phyloP scores from a whole-genome alignment of 345 rosid species.

The Populus deltoides region DNA sequence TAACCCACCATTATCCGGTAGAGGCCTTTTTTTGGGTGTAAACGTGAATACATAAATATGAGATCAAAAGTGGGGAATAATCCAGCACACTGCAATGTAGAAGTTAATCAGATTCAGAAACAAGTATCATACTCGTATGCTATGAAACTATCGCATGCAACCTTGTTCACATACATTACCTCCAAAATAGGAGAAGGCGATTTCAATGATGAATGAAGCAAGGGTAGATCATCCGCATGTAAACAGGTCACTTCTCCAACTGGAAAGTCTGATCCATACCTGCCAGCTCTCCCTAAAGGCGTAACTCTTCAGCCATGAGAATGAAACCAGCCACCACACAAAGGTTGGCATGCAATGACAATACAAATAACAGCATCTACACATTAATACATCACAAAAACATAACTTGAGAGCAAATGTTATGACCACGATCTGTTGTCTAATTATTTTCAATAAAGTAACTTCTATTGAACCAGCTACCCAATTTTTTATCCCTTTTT shows the following conservation, averaged over 20 bases:
- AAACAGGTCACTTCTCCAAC: conserved; percentile 93
- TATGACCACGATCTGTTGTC: neutral
- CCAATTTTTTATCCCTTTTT: too few relatives aligned
- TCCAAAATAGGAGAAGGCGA: conserved; percentile 71
- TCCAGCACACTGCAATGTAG: conserved; percentile 68
- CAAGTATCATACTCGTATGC: neutral
- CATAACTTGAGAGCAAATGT: neutral
- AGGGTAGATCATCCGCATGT: conserved; percentile 53
- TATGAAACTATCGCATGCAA: neutral
- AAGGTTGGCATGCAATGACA: neutral
- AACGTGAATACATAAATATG: conserved; percentile 63
- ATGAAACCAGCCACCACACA: neutral
- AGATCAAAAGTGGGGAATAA: conserved; percentile 81
- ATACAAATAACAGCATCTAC: neutral
- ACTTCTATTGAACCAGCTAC: too few relatives aligned
- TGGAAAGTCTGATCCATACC: conserved; percentile 84
- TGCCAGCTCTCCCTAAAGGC: conserved; percentile 80
- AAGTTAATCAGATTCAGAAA: conserved; percentile 25
- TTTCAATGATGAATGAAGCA: conserved; percentile 68
- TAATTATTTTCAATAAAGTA: neutral
- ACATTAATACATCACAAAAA: neutral
- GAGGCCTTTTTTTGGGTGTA: conserved; percentile 56
- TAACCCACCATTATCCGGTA: conserved; percentile 60
- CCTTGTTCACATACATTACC: conserved; percentile 33
- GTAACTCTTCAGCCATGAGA: neutral